A percentile compares a stretch with the other conserved stretches of the same genome.
Evolutionary conservation across 306 rosid genomes (phyloP).

Genomic region (Cajanus cajan): DNA sequence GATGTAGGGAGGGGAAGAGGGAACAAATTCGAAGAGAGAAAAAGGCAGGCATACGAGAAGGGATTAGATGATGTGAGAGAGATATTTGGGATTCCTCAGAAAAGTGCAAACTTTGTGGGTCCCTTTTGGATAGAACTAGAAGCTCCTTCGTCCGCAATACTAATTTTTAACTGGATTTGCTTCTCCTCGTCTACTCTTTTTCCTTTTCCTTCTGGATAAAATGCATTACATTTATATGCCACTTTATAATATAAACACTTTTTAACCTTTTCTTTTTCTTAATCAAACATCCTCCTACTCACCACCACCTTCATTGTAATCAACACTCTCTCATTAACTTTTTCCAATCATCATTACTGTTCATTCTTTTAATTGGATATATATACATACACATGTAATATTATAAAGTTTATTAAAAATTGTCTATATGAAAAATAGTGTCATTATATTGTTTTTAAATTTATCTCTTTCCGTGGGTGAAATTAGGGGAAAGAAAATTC

Average conservation of each 20-base stretch:
- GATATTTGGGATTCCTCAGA: too few relatives aligned
- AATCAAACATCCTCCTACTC: background rate
- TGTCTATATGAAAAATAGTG: background rate
- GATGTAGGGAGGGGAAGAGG: background rate
- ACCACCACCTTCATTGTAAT: too few relatives aligned
- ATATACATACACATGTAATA: too few relatives aligned
- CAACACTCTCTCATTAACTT: too few relatives aligned
- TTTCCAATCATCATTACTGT: background rate
- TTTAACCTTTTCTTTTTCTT: background rate
- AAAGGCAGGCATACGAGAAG: background rate
- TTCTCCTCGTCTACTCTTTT: slow-evolving; percentile 24
- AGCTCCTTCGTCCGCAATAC: background rate
- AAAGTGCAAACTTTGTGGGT: slow-evolving; percentile 50
- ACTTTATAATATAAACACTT: background rate
- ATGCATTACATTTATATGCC: background rate
- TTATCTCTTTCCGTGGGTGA: background rate
- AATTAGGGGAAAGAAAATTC: background rate
- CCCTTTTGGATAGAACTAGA: slow-evolving; percentile 38
- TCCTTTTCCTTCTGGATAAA: slow-evolving; percentile 11
- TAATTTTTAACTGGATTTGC: slow-evolving; percentile 17
- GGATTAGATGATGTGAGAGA: slow-evolving; percentile 2
- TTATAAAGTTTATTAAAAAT: background rate
- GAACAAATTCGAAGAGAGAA: slow-evolving; percentile 24
- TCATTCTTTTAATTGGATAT: background rate
- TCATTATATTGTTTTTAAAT: background rate